Conservation (phyloP, 768 basidiomycete species). For the Serendipita indica region DNA sequence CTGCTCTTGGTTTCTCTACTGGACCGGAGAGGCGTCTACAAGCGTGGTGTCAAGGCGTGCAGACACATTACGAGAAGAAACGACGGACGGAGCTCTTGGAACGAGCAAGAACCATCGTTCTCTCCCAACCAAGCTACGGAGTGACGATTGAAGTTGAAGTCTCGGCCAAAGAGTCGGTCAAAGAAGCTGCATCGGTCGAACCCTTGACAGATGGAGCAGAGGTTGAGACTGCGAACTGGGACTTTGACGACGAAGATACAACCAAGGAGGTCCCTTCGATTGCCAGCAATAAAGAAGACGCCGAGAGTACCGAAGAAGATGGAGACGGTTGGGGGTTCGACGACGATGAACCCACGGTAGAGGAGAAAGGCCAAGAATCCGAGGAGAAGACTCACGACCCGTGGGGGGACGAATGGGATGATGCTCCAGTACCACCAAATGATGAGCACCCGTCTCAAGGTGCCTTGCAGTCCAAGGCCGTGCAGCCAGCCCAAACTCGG, state of each 20-base stretch:
- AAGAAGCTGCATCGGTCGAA: conserved; percentile 22
- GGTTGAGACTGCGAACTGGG: conserved; percentile 32
- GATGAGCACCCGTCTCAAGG: conserved; percentile 18
- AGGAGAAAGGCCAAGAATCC: conserved; percentile 31
- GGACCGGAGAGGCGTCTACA: conserved; percentile 39
- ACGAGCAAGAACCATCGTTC: conserved; percentile 38
- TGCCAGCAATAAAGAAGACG: conserved; percentile 12
- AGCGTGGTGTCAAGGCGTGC: conserved; percentile 52
- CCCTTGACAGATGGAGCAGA: conserved; percentile 17
- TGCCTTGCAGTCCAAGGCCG: conserved; percentile 15
- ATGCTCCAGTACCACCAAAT: too few relatives aligned
- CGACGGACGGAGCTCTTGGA: conserved; percentile 54
- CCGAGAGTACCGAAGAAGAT: conserved; percentile 14
- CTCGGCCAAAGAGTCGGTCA: conserved; percentile 28
- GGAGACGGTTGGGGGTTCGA: conserved; percentile 30
- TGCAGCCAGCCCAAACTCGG: conserved; percentile 8
- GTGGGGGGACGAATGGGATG: conserved; percentile 45
- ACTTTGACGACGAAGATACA: conserved; percentile 27
- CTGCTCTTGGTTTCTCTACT: conserved; percentile 33
- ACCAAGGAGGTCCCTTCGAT: conserved; percentile 13
- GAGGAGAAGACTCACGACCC: conserved; percentile 17
- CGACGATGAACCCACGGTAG: conserved; percentile 26
- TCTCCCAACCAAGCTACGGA: conserved; percentile 17
- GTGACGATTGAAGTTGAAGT: conserved; percentile 19
- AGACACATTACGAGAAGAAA: conserved; percentile 64